Conservation (phyloP, 495 filamentous ascomycete species). For the Neurospora pannonica region DNA sequence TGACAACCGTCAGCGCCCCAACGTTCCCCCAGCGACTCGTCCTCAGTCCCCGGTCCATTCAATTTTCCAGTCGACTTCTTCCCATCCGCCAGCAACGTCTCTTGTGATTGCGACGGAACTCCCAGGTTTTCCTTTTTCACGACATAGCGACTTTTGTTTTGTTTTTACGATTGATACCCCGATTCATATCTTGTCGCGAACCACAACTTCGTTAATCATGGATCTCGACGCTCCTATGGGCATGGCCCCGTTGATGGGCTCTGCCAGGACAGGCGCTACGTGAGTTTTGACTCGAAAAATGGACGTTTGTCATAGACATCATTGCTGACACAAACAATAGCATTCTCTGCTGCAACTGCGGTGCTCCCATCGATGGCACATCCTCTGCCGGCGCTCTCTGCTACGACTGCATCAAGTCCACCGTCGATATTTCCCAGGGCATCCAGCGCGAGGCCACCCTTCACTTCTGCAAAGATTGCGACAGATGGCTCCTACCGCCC, state of each 20-base stretch:
- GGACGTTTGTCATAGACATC: not conserved
- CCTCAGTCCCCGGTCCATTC: not conserved
- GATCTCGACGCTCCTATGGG: slow-evolving; percentile 57
- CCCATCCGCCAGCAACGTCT: not conserved
- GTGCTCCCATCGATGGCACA: slow-evolving; percentile 88
- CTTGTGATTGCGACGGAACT: not conserved
- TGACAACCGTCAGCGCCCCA: not conserved
- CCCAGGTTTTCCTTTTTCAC: not conserved
- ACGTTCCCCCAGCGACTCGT: not conserved
- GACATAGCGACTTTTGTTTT: not conserved
- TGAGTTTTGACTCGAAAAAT: slow-evolving; percentile 22
- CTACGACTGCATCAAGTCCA: slow-evolving; percentile 86
- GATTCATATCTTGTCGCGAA: not conserved
- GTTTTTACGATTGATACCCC: not conserved
- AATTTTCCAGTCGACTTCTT: not conserved
- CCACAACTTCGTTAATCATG: slow-evolving; percentile 34
- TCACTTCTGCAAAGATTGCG: slow-evolving; percentile 82
- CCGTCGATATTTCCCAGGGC: slow-evolving; percentile 86
- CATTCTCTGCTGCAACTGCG: slow-evolving; percentile 93
- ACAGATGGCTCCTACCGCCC: slow-evolving; percentile 87
- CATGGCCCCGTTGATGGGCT: slow-evolving; percentile 40
- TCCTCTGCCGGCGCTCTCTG: slow-evolving; percentile 78
- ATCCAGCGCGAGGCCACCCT: slow-evolving; percentile 78
- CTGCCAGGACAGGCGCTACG: slow-evolving; percentile 47
- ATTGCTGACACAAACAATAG: slow-evolving; percentile 30